phyloP scores from a whole-genome alignment of 73 alveolate genomes.

The Paramecium pentaurelia region DNA sequence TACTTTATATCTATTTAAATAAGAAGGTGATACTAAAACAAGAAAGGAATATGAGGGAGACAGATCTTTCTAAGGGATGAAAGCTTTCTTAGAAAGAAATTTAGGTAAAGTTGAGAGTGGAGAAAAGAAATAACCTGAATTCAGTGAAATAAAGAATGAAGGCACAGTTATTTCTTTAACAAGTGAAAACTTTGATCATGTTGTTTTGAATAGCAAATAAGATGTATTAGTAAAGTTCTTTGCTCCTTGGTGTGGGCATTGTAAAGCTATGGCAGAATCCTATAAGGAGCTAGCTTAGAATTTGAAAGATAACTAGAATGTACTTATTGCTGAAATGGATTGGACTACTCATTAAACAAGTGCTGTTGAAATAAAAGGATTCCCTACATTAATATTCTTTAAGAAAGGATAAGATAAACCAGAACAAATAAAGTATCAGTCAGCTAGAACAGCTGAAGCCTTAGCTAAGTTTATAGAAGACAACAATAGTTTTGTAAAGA shows the following conservation, averaged over 20 bases:
- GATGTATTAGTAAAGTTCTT: conserved; percentile 76
- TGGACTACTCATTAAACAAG: conserved; percentile 84
- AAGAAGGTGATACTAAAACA: background rate
- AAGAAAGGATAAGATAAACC: conserved; percentile 38
- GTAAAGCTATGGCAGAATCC: conserved; percentile 92
- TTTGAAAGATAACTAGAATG: conserved; percentile 67
- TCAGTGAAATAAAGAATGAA: background rate
- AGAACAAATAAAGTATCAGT: background rate
- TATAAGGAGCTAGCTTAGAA: conserved; percentile 87
- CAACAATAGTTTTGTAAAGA: background rate
- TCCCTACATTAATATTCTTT: conserved; percentile 93
- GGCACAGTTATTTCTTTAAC: background rate
- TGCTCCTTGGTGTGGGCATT: conserved; percentile 96
- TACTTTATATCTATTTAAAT: conserved; percentile 49
- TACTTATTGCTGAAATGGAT: conserved; percentile 92
- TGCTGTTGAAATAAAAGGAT: conserved; percentile 87
- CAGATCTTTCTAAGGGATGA: background rate
- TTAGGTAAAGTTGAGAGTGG: background rate
- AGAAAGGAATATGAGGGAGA: background rate
- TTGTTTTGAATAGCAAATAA: conserved; percentile 40
- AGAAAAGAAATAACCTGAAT: background rate
- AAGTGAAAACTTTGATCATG: background rate
- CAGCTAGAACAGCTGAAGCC: background rate
- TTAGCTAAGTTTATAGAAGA: background rate
- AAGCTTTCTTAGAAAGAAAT: background rate